phyloP scores from a whole-genome alignment of 106 monocot species.

The Dactylorhiza incarnata region DNA sequence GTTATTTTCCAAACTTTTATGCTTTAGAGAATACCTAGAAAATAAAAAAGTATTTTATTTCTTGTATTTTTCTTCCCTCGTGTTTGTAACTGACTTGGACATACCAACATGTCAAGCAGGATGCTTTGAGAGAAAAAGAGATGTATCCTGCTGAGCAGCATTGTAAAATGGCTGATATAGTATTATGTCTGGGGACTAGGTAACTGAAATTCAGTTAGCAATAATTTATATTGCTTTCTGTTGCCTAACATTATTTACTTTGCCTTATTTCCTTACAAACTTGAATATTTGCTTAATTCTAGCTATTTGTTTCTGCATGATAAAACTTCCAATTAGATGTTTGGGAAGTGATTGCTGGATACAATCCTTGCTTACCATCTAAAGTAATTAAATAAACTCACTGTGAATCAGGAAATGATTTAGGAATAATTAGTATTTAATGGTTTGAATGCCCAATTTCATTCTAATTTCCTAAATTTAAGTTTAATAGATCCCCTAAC shows the following conservation, averaged over 20 bases:
- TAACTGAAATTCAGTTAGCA: slow-evolving; percentile 20
- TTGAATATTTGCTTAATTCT: background rate
- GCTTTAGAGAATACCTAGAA: background rate
- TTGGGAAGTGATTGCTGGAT: too few species aligned
- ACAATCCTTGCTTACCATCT: too few species aligned
- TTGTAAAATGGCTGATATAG: slow-evolving; percentile 76
- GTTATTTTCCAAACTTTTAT: background rate
- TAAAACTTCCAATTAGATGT: too few species aligned
- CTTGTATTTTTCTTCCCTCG: background rate
- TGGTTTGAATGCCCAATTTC: too few species aligned
- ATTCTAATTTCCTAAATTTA: too few species aligned
- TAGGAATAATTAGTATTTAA: too few species aligned
- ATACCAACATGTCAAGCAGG: slow-evolving; percentile 35
- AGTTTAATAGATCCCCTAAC: too few species aligned
- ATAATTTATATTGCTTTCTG: background rate
- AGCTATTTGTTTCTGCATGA: background rate
- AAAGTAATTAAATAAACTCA: too few species aligned
- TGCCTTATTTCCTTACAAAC: background rate
- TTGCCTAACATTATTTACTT: background rate
- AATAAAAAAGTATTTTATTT: background rate
- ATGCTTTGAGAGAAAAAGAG: slow-evolving; percentile 88
- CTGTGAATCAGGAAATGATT: too few species aligned
- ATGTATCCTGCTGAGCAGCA: slow-evolving; percentile 89
- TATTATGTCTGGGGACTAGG: slow-evolving; percentile 96
- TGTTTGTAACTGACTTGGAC: background rate